These are phyloP conservation scores for Parietichytrium sp. DNA, from an alignment of 108 stramenopile genomes.

Conservation along the genomic window DNA sequence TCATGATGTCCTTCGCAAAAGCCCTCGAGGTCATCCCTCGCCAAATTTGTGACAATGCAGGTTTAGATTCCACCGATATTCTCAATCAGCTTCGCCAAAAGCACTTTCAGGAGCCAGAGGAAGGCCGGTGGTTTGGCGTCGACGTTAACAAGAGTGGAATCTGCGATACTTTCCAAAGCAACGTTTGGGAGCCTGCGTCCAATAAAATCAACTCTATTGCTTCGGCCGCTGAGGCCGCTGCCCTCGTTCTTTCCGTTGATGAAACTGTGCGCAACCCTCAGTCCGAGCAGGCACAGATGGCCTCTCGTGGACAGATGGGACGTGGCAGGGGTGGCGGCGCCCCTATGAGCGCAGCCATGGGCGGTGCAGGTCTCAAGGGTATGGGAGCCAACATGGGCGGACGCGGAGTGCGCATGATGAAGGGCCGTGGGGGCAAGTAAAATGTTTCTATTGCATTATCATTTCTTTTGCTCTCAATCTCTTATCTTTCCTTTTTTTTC, in stretches of 20 bases:
- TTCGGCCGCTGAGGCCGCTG: slow-evolving; percentile 93
- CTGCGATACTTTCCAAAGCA: slow-evolving; percentile 85
- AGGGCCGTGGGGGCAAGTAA: slow-evolving; percentile 42
- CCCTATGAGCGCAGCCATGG: slow-evolving; percentile 43
- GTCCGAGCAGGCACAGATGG: slow-evolving; percentile 74
- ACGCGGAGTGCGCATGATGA: slow-evolving; percentile 39
- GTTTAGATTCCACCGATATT: slow-evolving; percentile 93
- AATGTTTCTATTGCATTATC: too few species aligned
- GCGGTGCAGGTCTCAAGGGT: slow-evolving; percentile 43
- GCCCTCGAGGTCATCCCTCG: slow-evolving; percentile 94
- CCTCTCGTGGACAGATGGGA: slow-evolving; percentile 63
- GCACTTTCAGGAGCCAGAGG: slow-evolving; percentile 71
- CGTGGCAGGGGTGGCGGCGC: slow-evolving; percentile 61
- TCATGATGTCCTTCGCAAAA: slow-evolving; percentile 82
- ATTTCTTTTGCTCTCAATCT: background rate
- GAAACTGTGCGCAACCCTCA: slow-evolving; percentile 95
- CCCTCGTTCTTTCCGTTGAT: slow-evolving; percentile 94
- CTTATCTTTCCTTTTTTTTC: background rate
- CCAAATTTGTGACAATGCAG: slow-evolving; percentile 95
- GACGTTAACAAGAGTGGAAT: slow-evolving; percentile 85
- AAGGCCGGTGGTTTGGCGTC: slow-evolving; percentile 91
- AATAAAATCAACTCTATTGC: slow-evolving; percentile 89
- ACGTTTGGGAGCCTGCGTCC: slow-evolving; percentile 96
- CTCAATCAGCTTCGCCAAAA: slow-evolving; percentile 85
- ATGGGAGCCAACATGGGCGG: slow-evolving; percentile 42